Evolutionary conservation across 2,329 filamentous ascomycete genomes (phyloP).

Genomic region (Aspergillus uvarum): DNA sequence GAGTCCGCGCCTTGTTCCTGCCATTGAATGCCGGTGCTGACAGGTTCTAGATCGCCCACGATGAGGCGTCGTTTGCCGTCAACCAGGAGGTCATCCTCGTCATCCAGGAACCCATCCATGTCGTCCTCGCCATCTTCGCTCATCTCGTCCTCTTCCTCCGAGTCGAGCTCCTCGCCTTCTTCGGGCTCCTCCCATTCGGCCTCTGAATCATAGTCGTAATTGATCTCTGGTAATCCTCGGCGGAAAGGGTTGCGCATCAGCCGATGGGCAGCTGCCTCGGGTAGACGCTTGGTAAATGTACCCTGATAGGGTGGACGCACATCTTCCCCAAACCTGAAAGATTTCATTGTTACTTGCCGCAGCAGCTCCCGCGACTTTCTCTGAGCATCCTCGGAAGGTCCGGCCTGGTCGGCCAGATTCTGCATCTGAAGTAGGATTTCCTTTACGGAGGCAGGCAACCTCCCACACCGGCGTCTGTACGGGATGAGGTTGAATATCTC

Average conservation of each 20-base stretch:
- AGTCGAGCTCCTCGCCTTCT: conserved; percentile 69
- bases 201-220: conserved; percentile 68
- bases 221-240: conserved; percentile 52
- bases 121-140: conserved; percentile 72
- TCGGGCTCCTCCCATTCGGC: conserved; percentile 67
- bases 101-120: conserved; percentile 86
- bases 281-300: conserved; percentile 56
- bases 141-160: conserved; percentile 63
- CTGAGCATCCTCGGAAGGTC: conserved; percentile 23
- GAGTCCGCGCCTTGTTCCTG: conserved; percentile 56
- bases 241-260: conserved; percentile 57
- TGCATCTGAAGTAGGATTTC: conserved; percentile 61
- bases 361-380: conserved; percentile 43
- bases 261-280: conserved; percentile 41
- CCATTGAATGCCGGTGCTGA: conserved; percentile 81
- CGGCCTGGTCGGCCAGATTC: conserved; percentile 42
- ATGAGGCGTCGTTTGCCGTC: conserved; percentile 58
- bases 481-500: conserved; percentile 42
- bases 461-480: conserved; percentile 35
- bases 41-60: conserved; percentile 69
- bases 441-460: conserved; percentile 50
- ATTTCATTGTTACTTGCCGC: conserved; percentile 55
- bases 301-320: conserved; percentile 64
- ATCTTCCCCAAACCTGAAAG: conserved; percentile 61
- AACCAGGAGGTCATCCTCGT: conserved; percentile 68